Base-by-base conservation (phyloP, 2,329 filamentous ascomycete species). In the Drechslerella coelobrocha region DNA sequence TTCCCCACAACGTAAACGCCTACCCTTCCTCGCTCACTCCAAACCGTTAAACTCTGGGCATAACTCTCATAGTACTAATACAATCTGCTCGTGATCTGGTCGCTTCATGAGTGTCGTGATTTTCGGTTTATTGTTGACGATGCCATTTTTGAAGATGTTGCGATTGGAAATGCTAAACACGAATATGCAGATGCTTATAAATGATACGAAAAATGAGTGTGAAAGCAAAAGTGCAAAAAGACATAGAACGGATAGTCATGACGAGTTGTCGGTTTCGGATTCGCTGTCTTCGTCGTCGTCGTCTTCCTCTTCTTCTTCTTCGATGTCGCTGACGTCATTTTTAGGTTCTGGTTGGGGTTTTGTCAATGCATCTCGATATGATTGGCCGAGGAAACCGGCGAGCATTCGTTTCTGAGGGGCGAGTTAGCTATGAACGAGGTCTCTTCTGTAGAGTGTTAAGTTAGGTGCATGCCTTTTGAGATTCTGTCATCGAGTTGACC, bases 1-100 rank as follows among this genome's bases (percentile, higher is more conserved):
- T 55, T 61, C 34, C 48, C 39, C 60, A 59, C 66, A 71, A 71
- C 66, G 59, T 60, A 53, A 71, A 71, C 66, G 66, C 66, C 66
- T 48, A 60, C 55, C 51, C 27, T 45, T 54, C 34, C 39, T 54
- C 54, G 34, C 57, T 27, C 59, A 69, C 57, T 55, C 66, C 59
- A 63, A 71, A 47, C 50, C 45, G 52, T 69, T 47, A 69, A 68
- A 62, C 61, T 56, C 24, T 14, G 26, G 47, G 47, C n/a, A 47
- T 27, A 45, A 45, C 39, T 63, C 59, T 57, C 66, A 45, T 19
- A 45, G 66, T 71, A 71, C 45, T 63, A 71, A 54, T 71, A 62
- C 66, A 71, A 50, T 63, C 37, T 51, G 66, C 66, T 63, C 47
- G 60, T 62, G 52, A 69, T 29, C 48, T 59, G 57, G 53, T 69